Percentiles rank a stretch among this genome's conserved stretches.
phyloP scores from a whole-genome alignment of 805 yeast species.

The Monosporozyma solicola region DNA sequence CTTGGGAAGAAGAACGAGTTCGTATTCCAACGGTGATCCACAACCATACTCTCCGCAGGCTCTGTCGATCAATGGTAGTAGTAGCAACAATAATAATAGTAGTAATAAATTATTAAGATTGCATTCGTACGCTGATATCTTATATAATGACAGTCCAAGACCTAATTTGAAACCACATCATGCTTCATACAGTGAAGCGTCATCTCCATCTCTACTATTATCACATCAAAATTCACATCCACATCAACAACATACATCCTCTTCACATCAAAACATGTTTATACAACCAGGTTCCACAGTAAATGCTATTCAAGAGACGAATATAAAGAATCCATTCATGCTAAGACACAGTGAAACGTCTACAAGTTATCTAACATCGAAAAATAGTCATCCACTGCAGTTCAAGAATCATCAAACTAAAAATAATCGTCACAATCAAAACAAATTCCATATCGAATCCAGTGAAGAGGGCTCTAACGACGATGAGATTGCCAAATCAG shows the following conservation, averaged over 20 bases:
- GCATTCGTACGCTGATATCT: slow-evolving; percentile 74
- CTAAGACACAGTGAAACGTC: slow-evolving; percentile 1
- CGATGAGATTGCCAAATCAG: background rate
- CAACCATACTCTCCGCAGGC: background rate
- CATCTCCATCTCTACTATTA: background rate
- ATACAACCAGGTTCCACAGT: background rate
- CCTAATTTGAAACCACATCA: slow-evolving; percentile 1
- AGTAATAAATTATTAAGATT: slow-evolving; percentile 33
- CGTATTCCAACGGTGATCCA: slow-evolving; percentile 12
- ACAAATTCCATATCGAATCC: slow-evolving; percentile 1
- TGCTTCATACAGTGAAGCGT: slow-evolving; percentile 1
- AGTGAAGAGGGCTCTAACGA: slow-evolving; percentile 1
- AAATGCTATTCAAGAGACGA: background rate
- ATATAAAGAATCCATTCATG: slow-evolving; percentile 1
- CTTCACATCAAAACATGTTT: background rate
- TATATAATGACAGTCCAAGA: slow-evolving; percentile 42
- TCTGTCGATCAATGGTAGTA: background rate
- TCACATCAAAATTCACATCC: background rate
- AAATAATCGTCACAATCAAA: background rate
- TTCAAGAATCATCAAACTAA: background rate
- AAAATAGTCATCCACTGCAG: background rate
- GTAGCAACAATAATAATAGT: background rate
- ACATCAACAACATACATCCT: background rate
- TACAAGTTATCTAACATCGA: background rate
- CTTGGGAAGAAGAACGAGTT: slow-evolving; percentile 12